Base-by-base conservation (phyloP, 192 early-diverging fungal species). In the Podila horticola region DNA sequence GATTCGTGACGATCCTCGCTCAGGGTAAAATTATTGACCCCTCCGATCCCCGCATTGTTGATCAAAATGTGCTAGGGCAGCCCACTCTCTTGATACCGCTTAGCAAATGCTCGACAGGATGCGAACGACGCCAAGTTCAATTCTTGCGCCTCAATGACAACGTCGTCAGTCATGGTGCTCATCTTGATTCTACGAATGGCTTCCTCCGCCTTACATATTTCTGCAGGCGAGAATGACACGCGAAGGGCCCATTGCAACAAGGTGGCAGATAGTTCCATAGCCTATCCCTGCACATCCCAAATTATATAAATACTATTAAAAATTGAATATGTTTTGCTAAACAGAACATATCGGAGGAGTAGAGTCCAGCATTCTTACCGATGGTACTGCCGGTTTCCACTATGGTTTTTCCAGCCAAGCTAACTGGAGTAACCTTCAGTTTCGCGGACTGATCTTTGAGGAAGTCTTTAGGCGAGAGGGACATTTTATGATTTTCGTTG, bases 11-110 rank as follows among this genome's bases (percentile, higher is more conserved):
- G 51, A 58, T 79, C 69, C 50, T 30, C 62, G 24, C 52, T 71
- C 34, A 62, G 20, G 0, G 62, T 28, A 52, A 62, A 48, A 5
- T 2, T 20, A n/a, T 7, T 57, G 51, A 63, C 1, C 20, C 29
- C 26, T 17, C 49, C 52, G 28, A 83, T 62, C 34, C 87, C 91
- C n/a, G 90, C 92, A 81, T 91, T 93, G 84, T 89, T 87, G n/a
- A 91, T 73, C 26, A 92, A 64, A 20, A 87, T 79, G 66, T 92
- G 81, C 5, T 91, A 68, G 12, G 58, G 62, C 33, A 50, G 57
- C 30, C 86, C 67, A 19, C 70, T 59, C 17, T 64, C 58, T 24
- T 83, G 69, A 70, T 88, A 87, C 31, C 65, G 51, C 12, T 81
- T 28, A 24, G 74, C 82, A 65, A 84, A 84, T 3, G 52, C 50